Evolutionary conservation across 805 yeast genomes (phyloP).

Genomic region (Starmerella stigmatis): DNA sequence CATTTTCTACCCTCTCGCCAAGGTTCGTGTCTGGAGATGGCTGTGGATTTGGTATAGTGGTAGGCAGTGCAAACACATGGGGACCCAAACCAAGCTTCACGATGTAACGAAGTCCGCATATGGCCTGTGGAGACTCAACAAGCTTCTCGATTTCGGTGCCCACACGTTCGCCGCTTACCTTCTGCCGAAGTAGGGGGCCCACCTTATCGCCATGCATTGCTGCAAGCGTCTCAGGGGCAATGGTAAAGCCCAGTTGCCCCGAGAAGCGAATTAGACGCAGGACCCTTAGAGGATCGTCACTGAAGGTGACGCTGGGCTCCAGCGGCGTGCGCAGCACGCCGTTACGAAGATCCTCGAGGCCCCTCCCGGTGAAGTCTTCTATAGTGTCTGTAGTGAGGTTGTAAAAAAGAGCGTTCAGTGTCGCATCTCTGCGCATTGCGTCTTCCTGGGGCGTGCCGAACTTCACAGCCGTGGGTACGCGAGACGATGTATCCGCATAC

Average conservation of each 20-base stretch:
- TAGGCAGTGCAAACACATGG: slow-evolving; percentile 40
- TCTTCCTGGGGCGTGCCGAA: slow-evolving; percentile 90
- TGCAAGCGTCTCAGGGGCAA: slow-evolving; percentile 44
- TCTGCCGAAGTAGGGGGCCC: slow-evolving; percentile 47
- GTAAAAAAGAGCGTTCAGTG: slow-evolving; percentile 83
- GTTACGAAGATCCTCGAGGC: slow-evolving; percentile 55
- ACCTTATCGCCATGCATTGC: slow-evolving; percentile 59
- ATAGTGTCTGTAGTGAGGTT: slow-evolving; percentile 57
- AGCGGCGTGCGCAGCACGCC: slow-evolving; percentile 83
- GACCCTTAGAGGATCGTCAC: slow-evolving; percentile 90
- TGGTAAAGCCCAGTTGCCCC: slow-evolving; percentile 55
- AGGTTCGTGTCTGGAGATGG: not conserved
- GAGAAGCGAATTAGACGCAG: slow-evolving; percentile 80
- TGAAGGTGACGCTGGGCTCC: slow-evolving; percentile 70
- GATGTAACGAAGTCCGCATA: slow-evolving; percentile 52
- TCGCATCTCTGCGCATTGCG: slow-evolving; percentile 89
- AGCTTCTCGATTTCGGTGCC: slow-evolving; percentile 78
- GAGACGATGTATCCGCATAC: slow-evolving; percentile 59
- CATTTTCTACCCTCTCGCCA: not conserved
- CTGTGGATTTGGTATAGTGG: not conserved
- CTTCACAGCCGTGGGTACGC: slow-evolving; percentile 66
- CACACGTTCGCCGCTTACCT: slow-evolving; percentile 82
- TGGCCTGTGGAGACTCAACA: slow-evolving; percentile 51
- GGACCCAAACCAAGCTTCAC: slow-evolving; percentile 45
- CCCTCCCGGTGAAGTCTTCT: slow-evolving; percentile 77